Conservation (phyloP, 805 yeast genomes). For the Wickerhamomyces queroliae region DNA sequence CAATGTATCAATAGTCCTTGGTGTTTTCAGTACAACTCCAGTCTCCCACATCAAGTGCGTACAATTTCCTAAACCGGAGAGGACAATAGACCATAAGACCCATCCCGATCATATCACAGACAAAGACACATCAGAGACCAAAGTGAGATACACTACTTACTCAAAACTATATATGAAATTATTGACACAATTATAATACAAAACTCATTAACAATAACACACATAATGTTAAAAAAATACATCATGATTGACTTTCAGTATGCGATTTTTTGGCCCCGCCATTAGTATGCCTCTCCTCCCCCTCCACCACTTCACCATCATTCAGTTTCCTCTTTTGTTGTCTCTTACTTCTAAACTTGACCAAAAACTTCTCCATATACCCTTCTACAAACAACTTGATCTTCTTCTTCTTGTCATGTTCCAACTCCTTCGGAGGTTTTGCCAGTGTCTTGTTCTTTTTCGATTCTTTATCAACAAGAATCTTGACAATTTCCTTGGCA, state of each 20-base stretch:
- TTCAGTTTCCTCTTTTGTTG: slow-evolving; percentile 11
- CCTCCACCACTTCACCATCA: not conserved
- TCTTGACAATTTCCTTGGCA: slow-evolving; percentile 71
- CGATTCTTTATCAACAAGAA: slow-evolving; percentile 66
- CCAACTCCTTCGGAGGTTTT: slow-evolving; percentile 49
- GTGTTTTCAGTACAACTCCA: too few relatives aligned
- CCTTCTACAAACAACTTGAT: slow-evolving; percentile 54
- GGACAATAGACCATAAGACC: slow-evolving; percentile 10
- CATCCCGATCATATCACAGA: too few relatives aligned
- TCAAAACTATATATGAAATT: too few relatives aligned
- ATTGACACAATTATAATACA: too few relatives aligned
- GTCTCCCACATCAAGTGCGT: too few relatives aligned
- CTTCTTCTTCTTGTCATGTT: slow-evolving; percentile 61
- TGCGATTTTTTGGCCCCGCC: not conserved
- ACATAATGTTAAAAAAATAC: too few relatives aligned
- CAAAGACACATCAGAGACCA: not conserved
- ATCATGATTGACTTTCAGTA: not conserved
- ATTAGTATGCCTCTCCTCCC: slow-evolving; percentile 3
- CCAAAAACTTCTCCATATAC: slow-evolving; percentile 64
- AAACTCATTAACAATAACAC: too few relatives aligned
- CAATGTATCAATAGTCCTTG: too few relatives aligned
- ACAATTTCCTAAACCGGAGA: slow-evolving; percentile 15
- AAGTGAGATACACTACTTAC: too few relatives aligned
- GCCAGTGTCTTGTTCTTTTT: slow-evolving; percentile 25
- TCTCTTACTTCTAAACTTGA: slow-evolving; percentile 38